phyloP scores from a whole-genome alignment of 805 yeast species.

The Metschnikowia picachoensis region DNA sequence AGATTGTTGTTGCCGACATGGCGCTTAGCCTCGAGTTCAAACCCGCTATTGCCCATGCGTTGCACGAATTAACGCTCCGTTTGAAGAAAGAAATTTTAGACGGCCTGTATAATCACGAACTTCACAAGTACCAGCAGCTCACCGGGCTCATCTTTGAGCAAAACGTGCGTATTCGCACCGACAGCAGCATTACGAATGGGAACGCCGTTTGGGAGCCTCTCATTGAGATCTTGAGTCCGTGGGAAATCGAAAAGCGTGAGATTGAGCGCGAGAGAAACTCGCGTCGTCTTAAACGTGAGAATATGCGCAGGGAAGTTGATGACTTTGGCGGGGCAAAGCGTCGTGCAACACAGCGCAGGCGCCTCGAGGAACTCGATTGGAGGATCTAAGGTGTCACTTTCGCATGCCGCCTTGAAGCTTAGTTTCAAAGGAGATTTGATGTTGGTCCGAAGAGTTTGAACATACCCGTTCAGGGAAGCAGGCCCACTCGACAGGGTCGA shows the following conservation, averaged over 20 bases:
- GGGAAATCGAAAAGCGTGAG: slow-evolving; percentile 93
- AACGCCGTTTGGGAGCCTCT: slow-evolving; percentile 87
- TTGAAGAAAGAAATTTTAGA: slow-evolving; percentile 81
- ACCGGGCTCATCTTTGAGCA: slow-evolving; percentile 43
- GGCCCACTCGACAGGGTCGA: too few relatives aligned
- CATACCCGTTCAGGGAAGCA: neutral
- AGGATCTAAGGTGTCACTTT: neutral
- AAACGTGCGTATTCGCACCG: slow-evolving; percentile 40
- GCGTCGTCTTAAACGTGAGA: slow-evolving; percentile 89
- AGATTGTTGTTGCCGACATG: slow-evolving; percentile 74
- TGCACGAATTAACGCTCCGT: slow-evolving; percentile 74
- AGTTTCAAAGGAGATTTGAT: too few relatives aligned
- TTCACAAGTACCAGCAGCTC: slow-evolving; percentile 40
- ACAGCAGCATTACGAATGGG: slow-evolving; percentile 68
- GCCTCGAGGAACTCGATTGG: slow-evolving; percentile 48
- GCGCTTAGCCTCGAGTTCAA: slow-evolving; percentile 82
- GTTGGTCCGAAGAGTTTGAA: neutral
- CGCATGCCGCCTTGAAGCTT: too few relatives aligned
- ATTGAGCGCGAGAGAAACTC: slow-evolving; percentile 90
- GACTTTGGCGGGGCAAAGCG: slow-evolving; percentile 32
- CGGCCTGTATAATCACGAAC: slow-evolving; percentile 39
- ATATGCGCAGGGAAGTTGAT: slow-evolving; percentile 60
- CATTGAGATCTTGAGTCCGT: slow-evolving; percentile 79
- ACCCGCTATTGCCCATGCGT: slow-evolving; percentile 83
- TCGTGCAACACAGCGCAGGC: slow-evolving; percentile 42